Evolutionary conservation across 2,329 filamentous ascomycete species (phyloP).

Genomic region (Arachnopeziza araneosa): DNA sequence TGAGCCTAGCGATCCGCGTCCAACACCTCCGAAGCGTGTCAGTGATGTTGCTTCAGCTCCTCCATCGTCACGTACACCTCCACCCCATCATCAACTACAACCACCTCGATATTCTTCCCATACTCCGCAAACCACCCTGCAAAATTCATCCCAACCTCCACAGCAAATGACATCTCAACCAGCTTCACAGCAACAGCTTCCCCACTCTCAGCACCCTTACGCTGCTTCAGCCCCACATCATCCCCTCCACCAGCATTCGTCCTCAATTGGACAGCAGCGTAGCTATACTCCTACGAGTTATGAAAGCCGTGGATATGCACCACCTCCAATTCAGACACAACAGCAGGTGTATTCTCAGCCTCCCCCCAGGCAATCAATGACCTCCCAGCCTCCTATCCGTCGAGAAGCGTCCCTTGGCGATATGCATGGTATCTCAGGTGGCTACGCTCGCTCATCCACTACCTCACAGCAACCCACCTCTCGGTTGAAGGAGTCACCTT

Average conservation of each 20-base stretch:
- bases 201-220: constrained; percentile 38
- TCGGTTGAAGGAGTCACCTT: constrained; percentile 30
- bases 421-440: constrained; percentile 22
- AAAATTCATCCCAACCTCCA: constrained; percentile 30
- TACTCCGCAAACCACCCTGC: constrained; percentile 28
- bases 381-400: constrained; percentile 23
- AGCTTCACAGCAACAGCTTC: constrained; percentile 33
- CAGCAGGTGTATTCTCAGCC: constrained; percentile 26
- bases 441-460: constrained; percentile 23
- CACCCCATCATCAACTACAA: constrained; percentile 24
- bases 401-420: constrained; percentile 27
- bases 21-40: constrained; percentile 22
- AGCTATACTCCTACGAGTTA: constrained; percentile 28
- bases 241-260: constrained; percentile 43
- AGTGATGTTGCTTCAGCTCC: constrained; percentile 20
- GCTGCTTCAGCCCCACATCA: constrained; percentile 18
- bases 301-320: constrained; percentile 36
- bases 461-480: constrained; percentile 23
- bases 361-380: constrained; percentile 24
- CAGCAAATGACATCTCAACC: constrained; percentile 46
- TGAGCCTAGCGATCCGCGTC: constrained; percentile 44
- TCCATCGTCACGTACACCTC: constrained; percentile 24
- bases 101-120: constrained; percentile 34
- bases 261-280: constrained; percentile 25
- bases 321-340: constrained; percentile 26